Conservation (phyloP, 139 green algal genomes). For the Zygnema cylindricum region DNA sequence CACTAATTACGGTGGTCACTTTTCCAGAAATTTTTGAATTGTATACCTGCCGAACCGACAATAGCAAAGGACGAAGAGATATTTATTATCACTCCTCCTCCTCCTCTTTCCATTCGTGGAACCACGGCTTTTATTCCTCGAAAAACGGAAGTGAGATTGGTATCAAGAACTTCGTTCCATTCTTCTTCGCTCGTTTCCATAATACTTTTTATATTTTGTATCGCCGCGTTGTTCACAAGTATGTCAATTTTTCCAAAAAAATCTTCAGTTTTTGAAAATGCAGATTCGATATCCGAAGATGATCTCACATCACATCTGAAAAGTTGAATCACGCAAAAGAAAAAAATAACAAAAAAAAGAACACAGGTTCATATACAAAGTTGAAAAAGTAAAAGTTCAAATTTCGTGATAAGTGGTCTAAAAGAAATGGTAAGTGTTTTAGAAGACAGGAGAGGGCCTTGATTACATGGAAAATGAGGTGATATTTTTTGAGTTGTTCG, state of each 20-base stretch:
- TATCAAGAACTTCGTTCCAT: slow-evolving; percentile 42
- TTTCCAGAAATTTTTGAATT: neutral
- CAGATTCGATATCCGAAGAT: slow-evolving; percentile 36
- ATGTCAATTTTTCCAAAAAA: slow-evolving; percentile 53
- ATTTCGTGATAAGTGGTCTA: too few relatives aligned
- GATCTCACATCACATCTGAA: slow-evolving; percentile 51
- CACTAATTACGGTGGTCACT: too few relatives aligned
- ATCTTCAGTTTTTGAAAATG: slow-evolving; percentile 16
- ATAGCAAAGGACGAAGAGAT: slow-evolving; percentile 43
- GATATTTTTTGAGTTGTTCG: too few relatives aligned
- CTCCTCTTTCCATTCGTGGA: slow-evolving; percentile 44
- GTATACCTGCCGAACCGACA: slow-evolving; percentile 35
- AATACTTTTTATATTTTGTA: slow-evolving; percentile 50
- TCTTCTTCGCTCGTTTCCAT: slow-evolving; percentile 56
- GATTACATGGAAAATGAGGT: too few relatives aligned
- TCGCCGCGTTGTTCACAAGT: slow-evolving; percentile 58
- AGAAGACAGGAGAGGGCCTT: too few relatives aligned
- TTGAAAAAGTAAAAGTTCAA: too few relatives aligned
- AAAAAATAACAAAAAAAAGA: too few relatives aligned
- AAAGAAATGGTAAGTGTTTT: too few relatives aligned
- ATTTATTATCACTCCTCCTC: slow-evolving; percentile 57
- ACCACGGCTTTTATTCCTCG: slow-evolving; percentile 53
- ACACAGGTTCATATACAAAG: too few relatives aligned
- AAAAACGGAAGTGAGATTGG: slow-evolving; percentile 59
- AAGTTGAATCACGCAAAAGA: neutral